Conservation (phyloP, 305 asterid genomes). For the Fraxinus xanthoxyloides region DNA sequence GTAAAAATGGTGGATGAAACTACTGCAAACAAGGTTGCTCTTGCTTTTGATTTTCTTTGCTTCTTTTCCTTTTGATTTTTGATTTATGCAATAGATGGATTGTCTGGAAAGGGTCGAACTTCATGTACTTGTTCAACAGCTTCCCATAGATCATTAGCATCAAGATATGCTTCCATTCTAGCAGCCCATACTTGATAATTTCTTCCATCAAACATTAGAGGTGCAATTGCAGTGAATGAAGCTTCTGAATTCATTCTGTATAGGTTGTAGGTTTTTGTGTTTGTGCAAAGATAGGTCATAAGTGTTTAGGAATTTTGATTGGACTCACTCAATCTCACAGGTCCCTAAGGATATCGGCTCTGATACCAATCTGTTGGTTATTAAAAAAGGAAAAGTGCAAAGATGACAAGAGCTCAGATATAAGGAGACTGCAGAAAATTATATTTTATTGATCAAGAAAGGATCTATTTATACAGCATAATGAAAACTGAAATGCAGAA, state of each 20-base stretch:
- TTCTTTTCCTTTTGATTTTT: constrained; percentile 1
- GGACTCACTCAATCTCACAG: neutral
- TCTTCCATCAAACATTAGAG: neutral
- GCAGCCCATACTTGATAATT: neutral
- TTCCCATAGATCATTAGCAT: neutral
- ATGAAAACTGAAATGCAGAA: too few relatives aligned
- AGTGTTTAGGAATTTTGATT: neutral
- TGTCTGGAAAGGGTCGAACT: neutral
- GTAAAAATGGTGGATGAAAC: neutral
- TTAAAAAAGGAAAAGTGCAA: too few relatives aligned
- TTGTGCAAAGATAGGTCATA: too few relatives aligned
- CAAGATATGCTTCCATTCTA: neutral
- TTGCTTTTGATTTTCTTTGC: constrained; percentile 13
- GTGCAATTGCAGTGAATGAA: neutral
- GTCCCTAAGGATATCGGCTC: neutral
- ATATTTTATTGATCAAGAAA: too few relatives aligned
- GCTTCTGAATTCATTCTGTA: neutral
- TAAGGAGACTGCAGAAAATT: too few relatives aligned
- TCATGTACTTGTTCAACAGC: neutral
- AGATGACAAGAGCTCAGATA: too few relatives aligned
- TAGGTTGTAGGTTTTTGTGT: neutral
- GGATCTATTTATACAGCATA: too few relatives aligned
- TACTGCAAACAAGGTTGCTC: neutral
- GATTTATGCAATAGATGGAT: neutral
- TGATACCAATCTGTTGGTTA: neutral